Evolutionary conservation across 2,329 filamentous ascomycete species (phyloP).

Genomic region (Nakataea oryzae): DNA sequence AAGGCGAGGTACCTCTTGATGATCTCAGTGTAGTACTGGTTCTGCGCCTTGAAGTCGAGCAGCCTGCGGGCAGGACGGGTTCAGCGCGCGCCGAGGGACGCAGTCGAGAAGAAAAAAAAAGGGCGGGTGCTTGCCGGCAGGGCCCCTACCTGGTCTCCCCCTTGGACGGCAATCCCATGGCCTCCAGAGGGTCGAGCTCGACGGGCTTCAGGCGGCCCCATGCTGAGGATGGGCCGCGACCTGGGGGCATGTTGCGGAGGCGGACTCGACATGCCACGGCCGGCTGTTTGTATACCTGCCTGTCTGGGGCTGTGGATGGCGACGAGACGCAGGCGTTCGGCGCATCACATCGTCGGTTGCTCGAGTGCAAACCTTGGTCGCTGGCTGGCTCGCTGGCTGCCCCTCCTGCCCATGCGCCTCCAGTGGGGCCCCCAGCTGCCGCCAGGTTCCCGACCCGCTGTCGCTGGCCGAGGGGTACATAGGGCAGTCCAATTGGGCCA

Average conservation of each 20-base stretch:
- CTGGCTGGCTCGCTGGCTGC: too few species aligned
- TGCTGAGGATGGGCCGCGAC: conserved; percentile 36
- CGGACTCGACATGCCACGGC: background rate
- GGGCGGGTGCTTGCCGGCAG: background rate
- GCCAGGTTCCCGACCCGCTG: background rate
- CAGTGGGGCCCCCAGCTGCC: background rate
- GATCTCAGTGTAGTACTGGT: conserved; percentile 78
- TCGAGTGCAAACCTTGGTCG: background rate
- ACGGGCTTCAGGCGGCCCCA: conserved; percentile 67
- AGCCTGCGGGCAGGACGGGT: conserved; percentile 35
- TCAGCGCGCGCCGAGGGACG: background rate
- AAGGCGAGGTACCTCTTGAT: conserved; percentile 84
- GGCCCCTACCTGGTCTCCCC: conserved; percentile 73
- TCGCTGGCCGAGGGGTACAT: too few species aligned
- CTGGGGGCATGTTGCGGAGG: conserved; percentile 8
- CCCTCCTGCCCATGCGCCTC: background rate
- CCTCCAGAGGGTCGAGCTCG: conserved; percentile 66
- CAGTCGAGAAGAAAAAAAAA: background rate
- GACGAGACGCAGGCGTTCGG: too few species aligned
- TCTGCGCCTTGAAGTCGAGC: conserved; percentile 67
- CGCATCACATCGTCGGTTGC: background rate
- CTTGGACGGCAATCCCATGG: conserved; percentile 79
- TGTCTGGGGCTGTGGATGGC: too few species aligned
- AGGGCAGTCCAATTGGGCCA: background rate
- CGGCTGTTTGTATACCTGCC: background rate